These are phyloP conservation scores for Begonia masoniana DNA, from an alignment of 306 rosid species.

Conservation along the genomic window DNA sequence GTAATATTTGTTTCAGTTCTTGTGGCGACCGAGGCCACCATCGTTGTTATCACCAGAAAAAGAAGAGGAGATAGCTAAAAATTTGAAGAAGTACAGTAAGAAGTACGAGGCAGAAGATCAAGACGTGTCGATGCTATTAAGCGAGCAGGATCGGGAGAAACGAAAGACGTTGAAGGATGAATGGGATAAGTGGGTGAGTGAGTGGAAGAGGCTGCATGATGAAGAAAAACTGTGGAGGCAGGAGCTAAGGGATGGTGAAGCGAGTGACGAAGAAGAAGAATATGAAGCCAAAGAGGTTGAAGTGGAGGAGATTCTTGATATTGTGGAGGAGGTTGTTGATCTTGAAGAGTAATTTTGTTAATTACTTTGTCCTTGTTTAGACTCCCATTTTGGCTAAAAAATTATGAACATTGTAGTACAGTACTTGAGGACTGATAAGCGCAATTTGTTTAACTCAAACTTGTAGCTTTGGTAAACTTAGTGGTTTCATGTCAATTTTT, in stretches of 20 bases:
- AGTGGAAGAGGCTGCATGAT: conserved; percentile 65
- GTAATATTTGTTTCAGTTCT: conserved; percentile 24
- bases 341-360: neutral
- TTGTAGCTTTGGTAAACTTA: too few relatives aligned
- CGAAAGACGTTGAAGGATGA: conserved; percentile 64
- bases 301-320: conserved; percentile 55
- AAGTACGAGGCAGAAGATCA: conserved; percentile 86
- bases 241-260: conserved; percentile 73
- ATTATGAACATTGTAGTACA: too few relatives aligned
- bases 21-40: conserved; percentile 95
- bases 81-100: conserved; percentile 84
- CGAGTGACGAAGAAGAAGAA: conserved; percentile 87
- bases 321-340: conserved; percentile 18
- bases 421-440: too few relatives aligned
- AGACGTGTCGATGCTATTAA: conserved; percentile 60
- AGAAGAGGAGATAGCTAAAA: conserved; percentile 83
- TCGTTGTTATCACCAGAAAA: conserved; percentile 62
- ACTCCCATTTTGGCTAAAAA: too few relatives aligned
- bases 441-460: too few relatives aligned
- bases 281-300: conserved; percentile 82
- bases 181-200: conserved; percentile 69
- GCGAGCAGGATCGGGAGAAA: conserved; percentile 85
- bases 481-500: neutral
- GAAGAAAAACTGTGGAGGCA: conserved; percentile 27
- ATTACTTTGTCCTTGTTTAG: too few relatives aligned